Evolutionary conservation across 495 filamentous ascomycete species (phyloP).

Genomic region (Aspergillus homomorphus): DNA sequence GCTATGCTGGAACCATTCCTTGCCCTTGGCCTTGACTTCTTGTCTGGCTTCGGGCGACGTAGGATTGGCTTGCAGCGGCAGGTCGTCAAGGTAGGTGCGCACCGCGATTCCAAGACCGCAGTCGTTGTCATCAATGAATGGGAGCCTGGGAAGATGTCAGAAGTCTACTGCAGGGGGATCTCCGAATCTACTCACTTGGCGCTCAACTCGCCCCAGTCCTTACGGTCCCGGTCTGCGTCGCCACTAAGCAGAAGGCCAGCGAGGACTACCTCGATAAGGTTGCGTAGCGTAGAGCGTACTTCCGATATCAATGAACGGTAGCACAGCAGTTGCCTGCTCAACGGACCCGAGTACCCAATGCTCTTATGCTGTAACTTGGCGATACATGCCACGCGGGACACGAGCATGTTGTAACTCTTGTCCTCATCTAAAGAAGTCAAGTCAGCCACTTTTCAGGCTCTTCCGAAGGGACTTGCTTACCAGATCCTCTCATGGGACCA

Average conservation of each 20-base stretch:
- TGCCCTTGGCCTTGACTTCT: slow-evolving; percentile 61
- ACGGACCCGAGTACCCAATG: slow-evolving; percentile 90
- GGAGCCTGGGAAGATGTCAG: slow-evolving; percentile 63
- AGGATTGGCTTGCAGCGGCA: slow-evolving; percentile 51
- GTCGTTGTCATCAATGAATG: slow-evolving; percentile 80
- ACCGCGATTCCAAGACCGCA: slow-evolving; percentile 85
- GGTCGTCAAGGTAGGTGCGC: slow-evolving; percentile 88
- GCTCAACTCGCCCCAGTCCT: slow-evolving; percentile 68
- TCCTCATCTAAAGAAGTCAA: slow-evolving; percentile 50
- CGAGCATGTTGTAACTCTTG: slow-evolving; percentile 68
- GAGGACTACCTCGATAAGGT: slow-evolving; percentile 76
- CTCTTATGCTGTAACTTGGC: slow-evolving; percentile 75
- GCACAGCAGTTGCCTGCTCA: slow-evolving; percentile 83
- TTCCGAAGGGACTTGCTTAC: slow-evolving; percentile 29
- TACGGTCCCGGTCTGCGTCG: slow-evolving; percentile 65
- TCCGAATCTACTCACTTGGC: slow-evolving; percentile 55
- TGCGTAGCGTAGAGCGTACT: slow-evolving; percentile 72
- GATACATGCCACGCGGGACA: slow-evolving; percentile 81
- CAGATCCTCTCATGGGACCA: slow-evolving; percentile 54
- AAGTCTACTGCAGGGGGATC: not conserved
- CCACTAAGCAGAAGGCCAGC: slow-evolving; percentile 77
- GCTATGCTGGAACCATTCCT: slow-evolving; percentile 71
- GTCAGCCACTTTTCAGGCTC: not conserved
- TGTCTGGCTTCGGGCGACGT: slow-evolving; percentile 58
- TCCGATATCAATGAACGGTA: slow-evolving; percentile 81